A percentile compares a stretch with the other conserved stretches of the same genome.
Conservation (phyloP, 352 stramenopile species). For the Phytophthora cactorum region DNA sequence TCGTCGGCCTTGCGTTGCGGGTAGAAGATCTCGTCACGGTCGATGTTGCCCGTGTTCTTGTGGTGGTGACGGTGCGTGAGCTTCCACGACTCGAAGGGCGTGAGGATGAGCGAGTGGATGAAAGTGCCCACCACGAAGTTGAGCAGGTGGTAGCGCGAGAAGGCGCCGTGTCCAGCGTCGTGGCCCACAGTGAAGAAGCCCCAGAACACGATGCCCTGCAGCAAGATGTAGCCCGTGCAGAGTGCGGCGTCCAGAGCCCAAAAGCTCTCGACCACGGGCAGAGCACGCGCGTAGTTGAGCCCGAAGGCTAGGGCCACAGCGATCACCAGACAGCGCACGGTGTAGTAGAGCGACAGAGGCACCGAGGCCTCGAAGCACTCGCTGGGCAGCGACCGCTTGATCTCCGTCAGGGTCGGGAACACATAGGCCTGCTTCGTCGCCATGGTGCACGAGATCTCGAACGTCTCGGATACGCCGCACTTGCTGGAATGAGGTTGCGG, state of each 20-base stretch:
- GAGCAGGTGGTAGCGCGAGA: slow-evolving; percentile 78
- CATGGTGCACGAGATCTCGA: slow-evolving; percentile 17
- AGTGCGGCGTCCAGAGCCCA: slow-evolving; percentile 49
- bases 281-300: slow-evolving; percentile 49
- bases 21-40: slow-evolving; percentile 87
- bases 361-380: slow-evolving; percentile 79
- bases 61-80: slow-evolving; percentile 85
- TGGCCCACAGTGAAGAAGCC: slow-evolving; percentile 87
- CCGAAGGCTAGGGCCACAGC: slow-evolving; percentile 47
- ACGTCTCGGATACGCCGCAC: slow-evolving; percentile 15
- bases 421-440: slow-evolving; percentile 43
- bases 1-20: slow-evolving; percentile 67
- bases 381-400: slow-evolving; percentile 78
- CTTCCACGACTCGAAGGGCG: slow-evolving; percentile 83
- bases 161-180: slow-evolving; percentile 82
- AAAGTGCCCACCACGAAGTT: slow-evolving; percentile 81
- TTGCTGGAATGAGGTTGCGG: slow-evolving; percentile 26
- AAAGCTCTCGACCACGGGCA: slow-evolving; percentile 47
- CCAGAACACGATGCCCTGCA: slow-evolving; percentile 85
- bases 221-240: slow-evolving; percentile 64
- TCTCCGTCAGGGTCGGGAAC: slow-evolving; percentile 82
- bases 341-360: slow-evolving; percentile 77
- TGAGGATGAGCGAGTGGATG: slow-evolving; percentile 85
- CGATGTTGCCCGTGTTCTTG: slow-evolving; percentile 90
- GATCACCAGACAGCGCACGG: slow-evolving; percentile 58